Conservation (phyloP, 345 rosid species). For the Conringia planisiliqua region DNA sequence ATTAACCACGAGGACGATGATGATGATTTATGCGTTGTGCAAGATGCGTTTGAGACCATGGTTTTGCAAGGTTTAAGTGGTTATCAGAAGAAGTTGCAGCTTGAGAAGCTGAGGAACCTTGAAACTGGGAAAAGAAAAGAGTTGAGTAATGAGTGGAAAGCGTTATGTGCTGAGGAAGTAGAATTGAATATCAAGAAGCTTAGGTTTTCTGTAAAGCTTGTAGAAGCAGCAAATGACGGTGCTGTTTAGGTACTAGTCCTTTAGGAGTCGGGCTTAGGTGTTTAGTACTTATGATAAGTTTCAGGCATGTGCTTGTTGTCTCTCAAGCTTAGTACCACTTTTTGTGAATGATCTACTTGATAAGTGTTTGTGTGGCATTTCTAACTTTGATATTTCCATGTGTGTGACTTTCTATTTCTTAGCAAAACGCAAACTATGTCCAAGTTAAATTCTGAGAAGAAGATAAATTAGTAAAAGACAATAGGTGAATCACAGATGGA, state of each 20-base stretch:
- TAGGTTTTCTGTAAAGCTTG: slow-evolving; percentile 1
- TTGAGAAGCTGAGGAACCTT: slow-evolving; percentile 12
- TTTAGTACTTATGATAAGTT: no score
- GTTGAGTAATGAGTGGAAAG: slow-evolving; percentile 20
- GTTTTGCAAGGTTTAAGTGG: slow-evolving; percentile 1
- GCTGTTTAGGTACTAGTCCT: not conserved
- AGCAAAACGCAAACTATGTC: no score
- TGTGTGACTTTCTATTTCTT: no score
- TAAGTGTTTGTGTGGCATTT: not conserved
- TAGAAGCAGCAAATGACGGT: slow-evolving; percentile 1
- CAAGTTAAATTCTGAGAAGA: no score
- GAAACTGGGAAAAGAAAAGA: not conserved
- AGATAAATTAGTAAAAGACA: no score
- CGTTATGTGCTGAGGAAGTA: not conserved
- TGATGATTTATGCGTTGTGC: not conserved
- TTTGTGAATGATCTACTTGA: not conserved
- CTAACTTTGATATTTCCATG: no score
- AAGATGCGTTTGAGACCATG: slow-evolving; percentile 16
- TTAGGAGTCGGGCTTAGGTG: no score
- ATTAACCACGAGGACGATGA: not conserved
- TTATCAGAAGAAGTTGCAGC: not conserved
- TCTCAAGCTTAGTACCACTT: no score
- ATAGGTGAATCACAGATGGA: no score
- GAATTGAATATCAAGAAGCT: slow-evolving; percentile 7
- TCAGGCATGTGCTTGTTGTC: no score